phyloP scores from a whole-genome alignment of 2,329 filamentous ascomycete species.

The Truncatella angustata region DNA sequence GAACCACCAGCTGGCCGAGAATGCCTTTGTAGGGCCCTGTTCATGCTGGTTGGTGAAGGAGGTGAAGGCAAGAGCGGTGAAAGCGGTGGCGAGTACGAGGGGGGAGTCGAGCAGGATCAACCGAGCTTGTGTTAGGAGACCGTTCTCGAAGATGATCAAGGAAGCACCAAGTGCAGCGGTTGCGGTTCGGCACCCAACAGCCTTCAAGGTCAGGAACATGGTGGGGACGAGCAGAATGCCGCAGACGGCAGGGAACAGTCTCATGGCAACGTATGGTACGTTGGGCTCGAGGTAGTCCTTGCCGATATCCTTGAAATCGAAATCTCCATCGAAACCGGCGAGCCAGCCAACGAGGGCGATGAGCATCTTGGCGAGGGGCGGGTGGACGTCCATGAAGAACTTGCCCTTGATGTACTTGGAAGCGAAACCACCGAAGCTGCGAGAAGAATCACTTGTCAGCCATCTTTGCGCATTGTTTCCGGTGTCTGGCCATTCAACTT shows the following conservation, averaged over 20 bases:
- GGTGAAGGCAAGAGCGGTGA: constrained; percentile 85
- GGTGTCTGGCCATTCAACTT: constrained; percentile 41
- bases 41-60: constrained; percentile 98
- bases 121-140: constrained; percentile 89
- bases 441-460: constrained; percentile 15
- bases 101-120: constrained; percentile 96
- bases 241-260: constrained; percentile 84
- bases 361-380: constrained; percentile 92
- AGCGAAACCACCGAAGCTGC: constrained; percentile 94
- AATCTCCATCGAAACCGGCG: constrained; percentile 90
- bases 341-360: constrained; percentile 94
- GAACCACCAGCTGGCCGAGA: constrained; percentile 94
- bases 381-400: constrained; percentile 99
- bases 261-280: constrained; percentile 97
- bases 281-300: constrained; percentile 95
- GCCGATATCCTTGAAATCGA: constrained; percentile 99
- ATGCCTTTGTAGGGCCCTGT: constrained; percentile 83
- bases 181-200: constrained; percentile 80
- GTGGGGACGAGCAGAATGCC: constrained; percentile 85
- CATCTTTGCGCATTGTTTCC: not conserved
- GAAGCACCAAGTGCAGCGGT: constrained; percentile 81
- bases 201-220: constrained; percentile 94
- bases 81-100: constrained; percentile 86
- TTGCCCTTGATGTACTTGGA: constrained; percentile 98
- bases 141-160: constrained; percentile 95